Evolutionary conservation across 2,329 filamentous ascomycete genomes (phyloP).

Genomic region (Hymenoscyphus linearis): DNA sequence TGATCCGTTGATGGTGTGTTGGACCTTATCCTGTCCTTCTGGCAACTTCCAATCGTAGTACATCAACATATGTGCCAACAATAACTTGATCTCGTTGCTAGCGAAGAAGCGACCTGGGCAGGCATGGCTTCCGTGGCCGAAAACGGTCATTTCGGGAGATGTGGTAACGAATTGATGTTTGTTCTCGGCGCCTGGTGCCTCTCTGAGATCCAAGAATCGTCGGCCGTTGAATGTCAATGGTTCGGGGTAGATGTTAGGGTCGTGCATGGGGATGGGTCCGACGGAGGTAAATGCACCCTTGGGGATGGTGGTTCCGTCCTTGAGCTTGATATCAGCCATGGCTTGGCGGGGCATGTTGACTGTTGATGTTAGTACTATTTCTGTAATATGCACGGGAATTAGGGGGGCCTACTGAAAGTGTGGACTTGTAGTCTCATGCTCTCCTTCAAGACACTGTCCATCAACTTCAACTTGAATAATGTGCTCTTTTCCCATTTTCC

Average conservation of each 20-base stretch:
- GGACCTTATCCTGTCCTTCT: conserved; percentile 72
- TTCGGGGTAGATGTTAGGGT: conserved; percentile 14
- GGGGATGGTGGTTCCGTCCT: conserved; percentile 31
- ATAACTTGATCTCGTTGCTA: conserved; percentile 36
- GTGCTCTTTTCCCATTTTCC: conserved; percentile 28
- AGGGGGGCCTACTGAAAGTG: conserved; percentile 24
- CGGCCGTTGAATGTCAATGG: conserved; percentile 16
- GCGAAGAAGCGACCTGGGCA: conserved; percentile 40
- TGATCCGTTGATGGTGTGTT: conserved; percentile 9
- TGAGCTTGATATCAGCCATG: conserved; percentile 25
- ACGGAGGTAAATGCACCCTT: conserved; percentile 8
- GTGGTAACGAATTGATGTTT: conserved; percentile 35
- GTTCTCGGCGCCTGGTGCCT: conserved; percentile 19
- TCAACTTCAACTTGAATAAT: conserved; percentile 25
- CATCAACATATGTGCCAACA: conserved; percentile 31
- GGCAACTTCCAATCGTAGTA: conserved; percentile 39
- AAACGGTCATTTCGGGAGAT: conserved; percentile 28
- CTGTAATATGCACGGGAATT: background rate
- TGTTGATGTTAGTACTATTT: conserved; percentile 1
- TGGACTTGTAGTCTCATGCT: conserved; percentile 33
- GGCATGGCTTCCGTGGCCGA: conserved; percentile 39
- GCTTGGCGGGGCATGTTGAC: conserved; percentile 23
- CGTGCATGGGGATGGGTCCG: conserved; percentile 21
- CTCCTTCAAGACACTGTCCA: conserved; percentile 38
- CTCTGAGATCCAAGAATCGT: conserved; percentile 20